Conservation (phyloP, 768 basidiomycete genomes). For the Tulasnella sp. region DNA sequence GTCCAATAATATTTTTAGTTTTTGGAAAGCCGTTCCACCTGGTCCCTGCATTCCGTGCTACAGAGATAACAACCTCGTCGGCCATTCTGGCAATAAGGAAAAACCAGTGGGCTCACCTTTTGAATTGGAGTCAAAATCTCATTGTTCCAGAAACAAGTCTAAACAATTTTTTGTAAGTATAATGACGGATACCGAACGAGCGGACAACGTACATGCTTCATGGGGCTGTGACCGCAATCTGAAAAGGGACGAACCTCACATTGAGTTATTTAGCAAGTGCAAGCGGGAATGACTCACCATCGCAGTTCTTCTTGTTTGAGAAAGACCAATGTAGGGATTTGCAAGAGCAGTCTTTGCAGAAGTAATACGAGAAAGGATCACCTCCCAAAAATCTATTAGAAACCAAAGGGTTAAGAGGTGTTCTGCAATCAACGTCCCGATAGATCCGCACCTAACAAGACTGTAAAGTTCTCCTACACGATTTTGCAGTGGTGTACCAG, state of each 20-base stretch:
- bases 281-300: conserved; percentile 39
- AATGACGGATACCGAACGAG: not conserved
- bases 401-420: conserved; percentile 35
- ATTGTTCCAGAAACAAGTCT: conserved; percentile 96
- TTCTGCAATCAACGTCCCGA: conserved; percentile 60
- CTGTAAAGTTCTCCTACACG: conserved; percentile 98
- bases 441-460: conserved; percentile 45
- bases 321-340: conserved; percentile 95
- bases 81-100: not conserved
- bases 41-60: conserved; percentile 63
- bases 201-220: conserved; percentile 57
- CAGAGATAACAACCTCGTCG: not conserved
- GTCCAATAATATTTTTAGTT: conserved; percentile 76
- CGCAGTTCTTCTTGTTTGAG: conserved; percentile 65
- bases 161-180: conserved; percentile 2
- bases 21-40: conserved; percentile 77
- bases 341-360: conserved; percentile 87
- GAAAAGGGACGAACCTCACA: not conserved
- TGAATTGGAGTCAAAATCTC: conserved; percentile 96
- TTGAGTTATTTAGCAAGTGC: conserved; percentile 2
- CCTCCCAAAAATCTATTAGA: conserved; percentile 14
- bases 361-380: conserved; percentile 68
- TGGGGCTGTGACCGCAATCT: conserved; percentile 79
- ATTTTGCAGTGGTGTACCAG: conserved; percentile 92
- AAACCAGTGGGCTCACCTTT: conserved; percentile 28